These are phyloP conservation scores for Ulvella scutata DNA, from an alignment of 139 green algal genomes.

Conservation along the genomic window DNA sequence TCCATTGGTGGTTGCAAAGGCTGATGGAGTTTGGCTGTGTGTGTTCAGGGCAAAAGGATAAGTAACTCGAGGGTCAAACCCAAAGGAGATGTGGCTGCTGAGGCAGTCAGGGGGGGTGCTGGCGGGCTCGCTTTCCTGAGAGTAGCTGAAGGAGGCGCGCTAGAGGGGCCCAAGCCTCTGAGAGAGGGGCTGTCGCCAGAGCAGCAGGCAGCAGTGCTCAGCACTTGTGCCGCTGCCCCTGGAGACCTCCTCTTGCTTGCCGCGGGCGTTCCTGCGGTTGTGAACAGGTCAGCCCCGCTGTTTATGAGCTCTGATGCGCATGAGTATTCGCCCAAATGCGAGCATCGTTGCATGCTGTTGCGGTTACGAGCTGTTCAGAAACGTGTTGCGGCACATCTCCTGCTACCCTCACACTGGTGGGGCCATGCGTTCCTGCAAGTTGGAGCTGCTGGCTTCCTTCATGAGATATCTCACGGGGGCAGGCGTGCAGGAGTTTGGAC, in stretches of 20 bases:
- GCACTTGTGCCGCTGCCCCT: not conserved
- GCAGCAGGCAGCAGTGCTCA: conserved; percentile 18
- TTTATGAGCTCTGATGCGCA: not conserved
- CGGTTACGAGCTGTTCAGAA: not conserved
- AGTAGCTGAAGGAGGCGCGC: conserved; percentile 35
- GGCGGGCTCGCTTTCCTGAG: conserved; percentile 56
- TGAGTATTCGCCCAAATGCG: not conserved
- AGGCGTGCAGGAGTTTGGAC: conserved; percentile 70
- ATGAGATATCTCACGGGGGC: not conserved
- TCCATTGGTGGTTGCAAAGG: no score
- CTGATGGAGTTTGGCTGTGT: no score
- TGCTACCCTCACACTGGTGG: no score
- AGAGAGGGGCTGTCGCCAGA: conserved; percentile 54
- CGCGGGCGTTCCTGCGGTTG: not conserved
- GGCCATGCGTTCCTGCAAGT: not conserved
- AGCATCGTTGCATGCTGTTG: not conserved
- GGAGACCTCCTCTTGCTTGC: not conserved
- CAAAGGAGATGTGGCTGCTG: conserved; percentile 62
- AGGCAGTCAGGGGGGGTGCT: conserved; percentile 45
- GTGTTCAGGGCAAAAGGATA: conserved; percentile 46
- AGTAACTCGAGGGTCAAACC: conserved; percentile 50
- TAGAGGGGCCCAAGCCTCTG: conserved; percentile 66
- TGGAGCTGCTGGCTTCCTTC: not conserved
- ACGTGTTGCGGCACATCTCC: no score
- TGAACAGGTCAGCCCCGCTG: not conserved